phyloP scores from a whole-genome alignment of 2,329 filamentous ascomycete species.

The Cladosporium halotolerans region DNA sequence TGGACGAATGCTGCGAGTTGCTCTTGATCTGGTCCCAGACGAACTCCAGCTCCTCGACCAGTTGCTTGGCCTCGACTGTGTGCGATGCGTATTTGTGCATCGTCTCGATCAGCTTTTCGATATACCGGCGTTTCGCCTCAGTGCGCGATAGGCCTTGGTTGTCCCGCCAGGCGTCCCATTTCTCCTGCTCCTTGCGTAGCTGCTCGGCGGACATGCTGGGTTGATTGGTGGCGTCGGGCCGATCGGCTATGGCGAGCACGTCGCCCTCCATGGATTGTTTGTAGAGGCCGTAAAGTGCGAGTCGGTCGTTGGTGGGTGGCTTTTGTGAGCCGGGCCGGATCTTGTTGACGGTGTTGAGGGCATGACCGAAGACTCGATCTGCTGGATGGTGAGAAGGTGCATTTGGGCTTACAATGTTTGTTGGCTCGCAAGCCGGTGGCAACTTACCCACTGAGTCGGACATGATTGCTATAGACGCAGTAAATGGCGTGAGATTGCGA shows the following conservation, averaged over 20 bases:
- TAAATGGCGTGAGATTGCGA: neutral
- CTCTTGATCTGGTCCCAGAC: conserved; percentile 98
- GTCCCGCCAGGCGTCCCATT: conserved; percentile 83
- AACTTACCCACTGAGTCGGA: conserved; percentile 6
- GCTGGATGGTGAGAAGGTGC: neutral
- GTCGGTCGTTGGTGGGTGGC: conserved; percentile 74
- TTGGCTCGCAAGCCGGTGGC: neutral
- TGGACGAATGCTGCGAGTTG: conserved; percentile 38
- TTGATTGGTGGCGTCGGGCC: conserved; percentile 47
- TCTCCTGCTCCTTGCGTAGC: conserved; percentile 34
- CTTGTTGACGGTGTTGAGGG: conserved; percentile 96
- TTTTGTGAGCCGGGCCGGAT: conserved; percentile 89
- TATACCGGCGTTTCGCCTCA: conserved; percentile 89
- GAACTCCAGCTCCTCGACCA: conserved; percentile 94
- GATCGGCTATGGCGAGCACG: conserved; percentile 87
- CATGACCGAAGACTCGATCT: conserved; percentile 99
- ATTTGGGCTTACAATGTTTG: neutral
- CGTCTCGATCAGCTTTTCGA: conserved; percentile 87
- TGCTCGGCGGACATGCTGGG: conserved; percentile 17
- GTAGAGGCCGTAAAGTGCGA: conserved; percentile 94
- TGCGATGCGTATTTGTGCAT: conserved; percentile 92
- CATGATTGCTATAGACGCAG: neutral
- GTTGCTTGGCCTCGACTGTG: conserved; percentile 76
- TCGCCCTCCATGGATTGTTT: conserved; percentile 99
- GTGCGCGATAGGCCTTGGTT: conserved; percentile 79